phyloP scores from a whole-genome alignment of 176 grass and related monocot genomes.

The Cenchrus fungigraminus region DNA sequence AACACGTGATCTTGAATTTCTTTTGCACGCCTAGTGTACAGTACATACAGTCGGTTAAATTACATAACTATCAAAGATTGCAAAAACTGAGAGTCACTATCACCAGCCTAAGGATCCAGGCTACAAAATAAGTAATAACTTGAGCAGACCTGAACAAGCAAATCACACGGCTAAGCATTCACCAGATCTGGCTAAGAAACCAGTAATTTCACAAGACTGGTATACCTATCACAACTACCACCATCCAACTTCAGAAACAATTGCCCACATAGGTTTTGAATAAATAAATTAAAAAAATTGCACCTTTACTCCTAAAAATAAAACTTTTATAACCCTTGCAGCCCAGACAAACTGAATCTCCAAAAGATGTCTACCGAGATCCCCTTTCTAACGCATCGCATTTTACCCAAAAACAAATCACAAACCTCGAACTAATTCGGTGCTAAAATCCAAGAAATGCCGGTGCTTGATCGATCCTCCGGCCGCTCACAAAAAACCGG shows the following conservation, averaged over 20 bases:
- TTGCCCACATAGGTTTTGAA: background rate
- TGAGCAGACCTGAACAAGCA: background rate
- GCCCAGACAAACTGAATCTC: background rate
- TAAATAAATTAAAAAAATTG: background rate
- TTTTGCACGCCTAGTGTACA: background rate
- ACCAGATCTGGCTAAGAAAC: background rate
- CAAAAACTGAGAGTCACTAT: background rate
- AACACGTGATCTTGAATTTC: background rate
- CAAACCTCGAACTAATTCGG: background rate
- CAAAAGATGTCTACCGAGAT: background rate
- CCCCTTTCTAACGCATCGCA: background rate
- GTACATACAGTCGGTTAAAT: background rate
- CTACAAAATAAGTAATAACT: background rate
- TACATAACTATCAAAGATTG: background rate
- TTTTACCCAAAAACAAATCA: background rate
- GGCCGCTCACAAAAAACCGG: background rate
- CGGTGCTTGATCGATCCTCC: background rate
- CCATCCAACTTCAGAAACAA: background rate
- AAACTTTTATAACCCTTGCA: background rate
- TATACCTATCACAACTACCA: slow-evolving; percentile 30
- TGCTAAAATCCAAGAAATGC: background rate
- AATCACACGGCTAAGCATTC: background rate
- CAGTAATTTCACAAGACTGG: background rate
- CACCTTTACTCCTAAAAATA: background rate
- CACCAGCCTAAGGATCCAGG: background rate